phyloP scores from a whole-genome alignment of 495 filamentous ascomycete species.

The Neurospora sp. region DNA sequence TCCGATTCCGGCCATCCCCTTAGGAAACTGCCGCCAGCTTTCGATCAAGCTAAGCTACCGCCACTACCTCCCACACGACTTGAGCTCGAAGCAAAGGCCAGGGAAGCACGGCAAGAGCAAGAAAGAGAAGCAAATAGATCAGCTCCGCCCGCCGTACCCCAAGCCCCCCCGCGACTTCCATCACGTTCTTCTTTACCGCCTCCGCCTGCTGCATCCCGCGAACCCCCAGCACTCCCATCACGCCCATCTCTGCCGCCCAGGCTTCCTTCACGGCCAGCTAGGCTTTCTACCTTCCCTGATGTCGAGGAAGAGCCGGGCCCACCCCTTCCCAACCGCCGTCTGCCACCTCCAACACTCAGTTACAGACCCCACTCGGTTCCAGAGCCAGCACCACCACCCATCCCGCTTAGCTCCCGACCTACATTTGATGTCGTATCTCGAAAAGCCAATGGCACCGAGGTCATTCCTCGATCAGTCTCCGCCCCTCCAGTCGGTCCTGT shows the following conservation, averaged over 20 bases:
- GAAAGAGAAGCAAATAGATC: conserved; percentile 8
- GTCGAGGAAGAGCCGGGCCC: conserved; percentile 12
- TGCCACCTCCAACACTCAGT: conserved; percentile 29
- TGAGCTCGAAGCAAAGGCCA: conserved; percentile 36
- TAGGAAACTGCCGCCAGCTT: conserved; percentile 37
- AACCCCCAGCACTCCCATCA: conserved; percentile 13
- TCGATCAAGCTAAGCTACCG: conserved; percentile 41
- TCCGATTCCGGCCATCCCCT: conserved; percentile 16
- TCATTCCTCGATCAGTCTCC: conserved; percentile 12
- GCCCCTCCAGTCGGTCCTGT: conserved; percentile 6
- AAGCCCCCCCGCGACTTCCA: background rate
- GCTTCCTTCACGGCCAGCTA: conserved; percentile 30
- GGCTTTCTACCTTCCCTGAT: conserved; percentile 7
- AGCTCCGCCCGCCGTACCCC: background rate
- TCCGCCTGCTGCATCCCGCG: conserved; percentile 4
- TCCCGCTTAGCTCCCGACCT: conserved; percentile 37
- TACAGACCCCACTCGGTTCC: conserved; percentile 14
- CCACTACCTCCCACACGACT: conserved; percentile 37
- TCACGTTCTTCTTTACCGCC: conserved; percentile 8
- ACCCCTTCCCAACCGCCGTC: conserved; percentile 24
- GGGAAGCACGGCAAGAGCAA: conserved; percentile 17
- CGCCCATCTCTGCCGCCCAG: conserved; percentile 28
- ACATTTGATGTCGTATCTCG: conserved; percentile 30
- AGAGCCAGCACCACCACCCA: conserved; percentile 30
- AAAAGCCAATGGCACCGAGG: conserved; percentile 10